phyloP scores from a whole-genome alignment of 75 land plant genomes.

The Selaginella moellendorffii region DNA sequence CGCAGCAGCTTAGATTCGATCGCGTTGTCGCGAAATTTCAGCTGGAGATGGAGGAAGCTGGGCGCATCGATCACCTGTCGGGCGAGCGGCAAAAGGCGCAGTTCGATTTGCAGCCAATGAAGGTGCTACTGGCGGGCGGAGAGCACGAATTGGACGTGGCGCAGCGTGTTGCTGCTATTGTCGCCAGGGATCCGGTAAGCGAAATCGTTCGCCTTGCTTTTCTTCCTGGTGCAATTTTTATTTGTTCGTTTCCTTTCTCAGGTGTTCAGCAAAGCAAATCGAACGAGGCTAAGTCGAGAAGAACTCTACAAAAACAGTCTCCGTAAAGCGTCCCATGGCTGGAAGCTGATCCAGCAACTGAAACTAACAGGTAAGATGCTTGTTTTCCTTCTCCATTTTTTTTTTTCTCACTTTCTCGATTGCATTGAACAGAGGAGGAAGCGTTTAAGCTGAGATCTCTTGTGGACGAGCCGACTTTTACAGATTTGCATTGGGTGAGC shows the following conservation, averaged over 20 bases:
- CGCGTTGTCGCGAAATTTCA: no score
- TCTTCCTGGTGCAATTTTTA: no score
- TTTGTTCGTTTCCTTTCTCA: slow-evolving; percentile 11
- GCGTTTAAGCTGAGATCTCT: slow-evolving; percentile 45
- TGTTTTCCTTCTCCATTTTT: neutral
- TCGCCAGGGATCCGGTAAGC: slow-evolving; percentile 75
- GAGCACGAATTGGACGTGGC: slow-evolving; percentile 34
- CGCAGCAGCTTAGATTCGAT: no score
- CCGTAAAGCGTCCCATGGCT: slow-evolving; percentile 80
- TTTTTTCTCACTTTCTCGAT: neutral
- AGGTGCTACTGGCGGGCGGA: slow-evolving; percentile 78
- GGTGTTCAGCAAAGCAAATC: slow-evolving; percentile 68
- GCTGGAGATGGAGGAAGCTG: neutral
- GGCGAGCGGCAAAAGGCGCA: slow-evolving; percentile 49
- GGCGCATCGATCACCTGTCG: slow-evolving; percentile 28
- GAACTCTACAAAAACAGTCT: slow-evolving; percentile 68
- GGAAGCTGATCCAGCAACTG: slow-evolving; percentile 61
- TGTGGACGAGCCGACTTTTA: slow-evolving; percentile 75
- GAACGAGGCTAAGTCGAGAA: slow-evolving; percentile 45
- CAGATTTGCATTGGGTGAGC: slow-evolving; percentile 89
- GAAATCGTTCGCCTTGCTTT: no score
- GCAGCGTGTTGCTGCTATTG: slow-evolving; percentile 51
- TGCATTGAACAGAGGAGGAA: slow-evolving; percentile 62
- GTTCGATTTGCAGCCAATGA: slow-evolving; percentile 68
- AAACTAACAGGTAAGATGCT: slow-evolving; percentile 47